Conservation (phyloP, 2,329 filamentous ascomycete species). For the Scedosporium apiospermum region DNA sequence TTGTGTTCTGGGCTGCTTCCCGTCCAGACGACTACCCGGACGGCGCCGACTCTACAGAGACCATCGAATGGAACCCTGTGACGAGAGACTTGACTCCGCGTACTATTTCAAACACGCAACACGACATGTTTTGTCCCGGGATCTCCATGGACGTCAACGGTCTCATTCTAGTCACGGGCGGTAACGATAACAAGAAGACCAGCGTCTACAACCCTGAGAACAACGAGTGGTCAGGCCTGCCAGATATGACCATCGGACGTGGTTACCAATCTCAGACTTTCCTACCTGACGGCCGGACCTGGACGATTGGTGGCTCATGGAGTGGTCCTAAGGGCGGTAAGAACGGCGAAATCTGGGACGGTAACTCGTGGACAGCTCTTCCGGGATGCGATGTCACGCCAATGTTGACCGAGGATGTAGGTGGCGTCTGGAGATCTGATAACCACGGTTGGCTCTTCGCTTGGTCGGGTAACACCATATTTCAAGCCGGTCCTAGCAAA, state of each 20-base stretch:
- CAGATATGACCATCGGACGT: slow-evolving; percentile 34
- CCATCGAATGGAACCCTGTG: slow-evolving; percentile 2
- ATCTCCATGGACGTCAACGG: slow-evolving; percentile 39
- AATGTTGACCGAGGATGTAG: slow-evolving; percentile 39
- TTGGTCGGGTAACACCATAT: slow-evolving; percentile 37
- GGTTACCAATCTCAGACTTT: slow-evolving; percentile 44
- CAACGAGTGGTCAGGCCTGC: slow-evolving; percentile 26
- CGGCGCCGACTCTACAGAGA: slow-evolving; percentile 1
- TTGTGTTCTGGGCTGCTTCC: slow-evolving; percentile 4
- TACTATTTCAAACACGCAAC: slow-evolving; percentile 29
- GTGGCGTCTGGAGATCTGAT: slow-evolving; percentile 37
- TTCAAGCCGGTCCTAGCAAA: slow-evolving; percentile 45
- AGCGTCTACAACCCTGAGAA: slow-evolving; percentile 34
- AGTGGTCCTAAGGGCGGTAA: slow-evolving; percentile 39
- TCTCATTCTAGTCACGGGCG: slow-evolving; percentile 43
- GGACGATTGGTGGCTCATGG: slow-evolving; percentile 47
- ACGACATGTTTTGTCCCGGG: slow-evolving; percentile 50
- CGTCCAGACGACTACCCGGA: slow-evolving; percentile 5
- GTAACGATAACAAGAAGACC: slow-evolving; percentile 35
- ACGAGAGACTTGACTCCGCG: slow-evolving; percentile 17
- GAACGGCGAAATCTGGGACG: slow-evolving; percentile 46
- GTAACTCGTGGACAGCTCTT: slow-evolving; percentile 34
- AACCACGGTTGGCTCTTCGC: slow-evolving; percentile 24
- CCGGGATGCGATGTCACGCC: slow-evolving; percentile 31
- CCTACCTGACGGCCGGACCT: slow-evolving; percentile 42